Evolutionary conservation across 2,329 filamentous ascomycete species (phyloP), one percentile per base, ranked within the genome.

Genomic region (Hirsutella minnesotensis): DNA sequence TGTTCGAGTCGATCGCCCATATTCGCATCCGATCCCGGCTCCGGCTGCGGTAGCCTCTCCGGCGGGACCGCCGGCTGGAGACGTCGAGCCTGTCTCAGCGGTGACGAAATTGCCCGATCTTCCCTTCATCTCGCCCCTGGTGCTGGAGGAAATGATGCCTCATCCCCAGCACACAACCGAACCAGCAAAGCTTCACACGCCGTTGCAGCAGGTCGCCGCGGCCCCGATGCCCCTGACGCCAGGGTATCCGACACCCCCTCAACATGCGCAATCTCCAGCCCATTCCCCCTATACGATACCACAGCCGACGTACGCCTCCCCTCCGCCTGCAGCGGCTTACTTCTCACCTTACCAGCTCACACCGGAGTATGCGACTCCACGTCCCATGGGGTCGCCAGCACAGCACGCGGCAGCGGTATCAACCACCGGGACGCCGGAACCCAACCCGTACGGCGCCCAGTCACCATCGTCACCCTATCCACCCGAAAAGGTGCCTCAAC

Each of bases 271-370:
- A 10, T 43, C 38, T 30, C 41, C 41, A 7, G n/a, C 27, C 4
- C 41, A 42, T 13, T 37, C 38, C 19, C 33, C 44, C 12, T 34
- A 18, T 40, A 47, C 30, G 18, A 27, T 40, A 4, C 41, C 40
- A 4, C 48, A 42, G 22, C 40, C 40, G 27, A 50, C 46, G 2
- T 49, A 48, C 44, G 46, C 45, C 22, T 24, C 46, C 3, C 48
- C 48, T 5, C 40, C 42, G 33, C 33, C 33, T 35, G 16, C 33
- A 5, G 5, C 33, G 33, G 33, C 9, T 19, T 3, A 18, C 16
- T 9, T 35, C 60, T 16, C 33, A n/a, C 33, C 33, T 2, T 9
- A 35, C 16, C 33, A 35, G 9, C 33, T 5, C 33, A 16, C 33
- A n/a, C 33, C 33, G 33, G 12, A 18, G 33, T n/a, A 16, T 9